A percentile compares a stretch with the other conserved stretches of the same genome.
Conservation (phyloP, 202 grass and related monocot genomes). For the Digitaria exilis region DNA sequence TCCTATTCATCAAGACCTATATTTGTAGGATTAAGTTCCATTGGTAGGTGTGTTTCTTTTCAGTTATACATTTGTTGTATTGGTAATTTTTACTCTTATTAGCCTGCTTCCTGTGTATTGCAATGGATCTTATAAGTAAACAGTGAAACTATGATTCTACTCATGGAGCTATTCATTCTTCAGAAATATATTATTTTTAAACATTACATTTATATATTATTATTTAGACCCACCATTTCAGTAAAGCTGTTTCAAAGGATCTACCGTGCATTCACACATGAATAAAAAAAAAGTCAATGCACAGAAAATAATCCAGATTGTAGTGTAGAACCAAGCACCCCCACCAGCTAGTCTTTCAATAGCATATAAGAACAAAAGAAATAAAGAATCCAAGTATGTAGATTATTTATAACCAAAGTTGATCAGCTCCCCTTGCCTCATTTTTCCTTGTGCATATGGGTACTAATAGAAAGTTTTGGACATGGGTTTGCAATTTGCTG, state of each 20-base stretch:
- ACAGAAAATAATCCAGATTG: background rate
- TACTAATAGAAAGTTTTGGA: background rate
- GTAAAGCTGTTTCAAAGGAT: background rate
- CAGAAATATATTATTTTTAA: conserved; percentile 5
- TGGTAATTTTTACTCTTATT: background rate
- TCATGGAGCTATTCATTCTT: background rate
- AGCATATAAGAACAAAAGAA: background rate
- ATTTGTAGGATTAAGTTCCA: conserved; percentile 94
- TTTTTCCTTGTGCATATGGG: background rate
- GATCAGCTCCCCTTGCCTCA: background rate
- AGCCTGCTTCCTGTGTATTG: background rate
- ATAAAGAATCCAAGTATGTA: background rate
- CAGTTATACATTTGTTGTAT: background rate
- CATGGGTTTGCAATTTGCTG: background rate
- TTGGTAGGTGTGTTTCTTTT: conserved; percentile 72
- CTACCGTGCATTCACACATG: background rate
- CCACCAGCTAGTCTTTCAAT: background rate
- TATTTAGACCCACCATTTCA: background rate
- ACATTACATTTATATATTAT: background rate
- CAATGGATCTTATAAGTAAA: background rate
- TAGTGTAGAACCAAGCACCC: background rate
- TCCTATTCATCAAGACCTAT: conserved; percentile 59
- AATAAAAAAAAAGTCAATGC: background rate
- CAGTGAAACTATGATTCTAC: background rate
- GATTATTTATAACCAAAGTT: conserved; percentile 4